A percentile compares a stretch with the other conserved stretches of the same genome.
Conservation (phyloP, 2,329 filamentous ascomycete species). For the Venturia asperata region DNA sequence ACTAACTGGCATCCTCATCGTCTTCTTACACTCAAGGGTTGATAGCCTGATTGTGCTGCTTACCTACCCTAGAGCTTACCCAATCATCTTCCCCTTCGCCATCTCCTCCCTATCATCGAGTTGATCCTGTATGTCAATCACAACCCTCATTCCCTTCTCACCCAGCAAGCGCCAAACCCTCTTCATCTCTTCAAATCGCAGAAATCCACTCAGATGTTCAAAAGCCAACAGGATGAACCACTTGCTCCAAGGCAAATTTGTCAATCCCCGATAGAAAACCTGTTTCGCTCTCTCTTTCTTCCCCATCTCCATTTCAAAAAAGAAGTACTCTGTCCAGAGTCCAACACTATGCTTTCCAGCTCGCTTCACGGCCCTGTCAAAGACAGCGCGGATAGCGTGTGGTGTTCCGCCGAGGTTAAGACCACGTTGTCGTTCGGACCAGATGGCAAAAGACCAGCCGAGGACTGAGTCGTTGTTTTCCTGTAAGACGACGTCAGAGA, state of each 20-base stretch:
- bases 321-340: conserved; percentile 30
- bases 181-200: conserved; percentile 44
- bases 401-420: conserved; percentile 40
- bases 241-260: conserved; percentile 57
- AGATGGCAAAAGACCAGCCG: conserved; percentile 49
- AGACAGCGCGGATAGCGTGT: conserved; percentile 49
- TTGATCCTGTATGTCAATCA: conserved; percentile 28
- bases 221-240: conserved; percentile 53
- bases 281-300: conserved; percentile 41
- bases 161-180: conserved; percentile 49
- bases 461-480: conserved; percentile 35
- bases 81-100: background rate
- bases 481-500: conserved; percentile 40
- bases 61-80: background rate
- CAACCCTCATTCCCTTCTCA: conserved; percentile 56
- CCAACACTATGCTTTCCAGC: conserved; percentile 27
- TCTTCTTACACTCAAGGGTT: too few species aligned
- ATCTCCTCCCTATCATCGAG: conserved; percentile 9
- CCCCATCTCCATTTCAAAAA: conserved; percentile 29
- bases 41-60: too few species aligned
- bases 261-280: conserved; percentile 50
- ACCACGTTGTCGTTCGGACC: conserved; percentile 45
- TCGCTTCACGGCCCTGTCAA: conserved; percentile 44
- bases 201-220: conserved; percentile 31
- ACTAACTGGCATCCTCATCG: too few species aligned